Base-by-base conservation (phyloP, 129 eudicot species). In the Pittosporum tobira region DNA sequence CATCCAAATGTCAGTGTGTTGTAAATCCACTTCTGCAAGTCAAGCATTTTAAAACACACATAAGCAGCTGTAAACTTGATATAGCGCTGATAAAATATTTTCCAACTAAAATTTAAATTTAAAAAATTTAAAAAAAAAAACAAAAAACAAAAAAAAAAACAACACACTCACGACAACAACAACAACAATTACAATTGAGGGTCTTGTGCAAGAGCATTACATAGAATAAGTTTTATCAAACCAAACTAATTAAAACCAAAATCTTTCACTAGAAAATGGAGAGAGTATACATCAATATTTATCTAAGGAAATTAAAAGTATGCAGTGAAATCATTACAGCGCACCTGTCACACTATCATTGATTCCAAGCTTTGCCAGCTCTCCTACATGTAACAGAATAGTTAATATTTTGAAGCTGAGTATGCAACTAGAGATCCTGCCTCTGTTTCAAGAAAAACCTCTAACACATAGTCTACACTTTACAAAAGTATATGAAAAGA, bases 1-100 rank as follows among this genome's bases (percentile, higher is more conserved):
- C 94, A 91, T 84, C 99, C 99, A 91, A 34, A 91, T 91, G 52
- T 94, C 94, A 27, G 99, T 81, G 75, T 91, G 94, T 57, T 81
- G 96, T 71, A 91, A 67, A 57, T 87, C 85, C 51, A 79, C 99
- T 78, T 91, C 99, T 91, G 94, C 68, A 55, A 55, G 60, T 42
- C 34, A 36, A 43, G 60, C 24, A 57, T 59, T 54, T 25, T 45
- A 71, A 60, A 63, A 28, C 34, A 61, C 11, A 56, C 55, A 67
- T 42, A 25, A 30, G 22, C 25, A 38, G 50, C 51, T 14, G 43
- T 43, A 14, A 67, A 48, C 57, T 12, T 56, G 55, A 13, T 29
- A 45, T 16, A 20, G 30, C 6, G 21, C 64, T 44, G 45, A 5
- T 63, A 5, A 20, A 29, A 55, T 48, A 26, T 58, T 65, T 10